A percentile compares a stretch with the other conserved stretches of the same genome.
phyloP scores from a whole-genome alignment of 1,139 yeast species.

The Taphrina communis region DNA sequence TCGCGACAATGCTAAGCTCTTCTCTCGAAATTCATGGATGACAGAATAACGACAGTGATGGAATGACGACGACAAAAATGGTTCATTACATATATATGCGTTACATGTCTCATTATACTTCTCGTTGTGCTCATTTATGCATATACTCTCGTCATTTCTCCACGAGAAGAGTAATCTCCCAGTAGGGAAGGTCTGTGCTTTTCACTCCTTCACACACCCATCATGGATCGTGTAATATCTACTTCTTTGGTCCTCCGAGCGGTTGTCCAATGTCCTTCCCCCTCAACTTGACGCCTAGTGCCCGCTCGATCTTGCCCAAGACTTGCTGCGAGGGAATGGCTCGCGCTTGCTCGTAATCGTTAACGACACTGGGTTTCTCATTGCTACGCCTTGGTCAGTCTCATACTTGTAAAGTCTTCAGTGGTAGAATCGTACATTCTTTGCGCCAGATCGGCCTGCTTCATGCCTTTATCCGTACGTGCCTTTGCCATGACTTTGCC shows the following conservation, averaged over 20 bases:
- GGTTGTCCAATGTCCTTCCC: constrained; percentile 97
- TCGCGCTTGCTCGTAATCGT: constrained; percentile 96
- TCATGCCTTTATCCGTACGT: constrained; percentile 83
- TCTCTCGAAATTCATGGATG: too few species aligned
- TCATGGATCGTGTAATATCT: constrained; percentile 44
- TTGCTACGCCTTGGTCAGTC: constrained; percentile 52
- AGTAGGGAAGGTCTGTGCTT: too few species aligned
- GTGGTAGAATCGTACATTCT: constrained; percentile 56
- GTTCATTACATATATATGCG: constrained; percentile 5
- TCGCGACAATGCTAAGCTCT: too few species aligned
- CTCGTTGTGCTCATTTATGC: constrained; percentile 1
- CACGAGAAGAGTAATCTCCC: not conserved
- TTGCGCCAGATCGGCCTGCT: constrained; percentile 96
- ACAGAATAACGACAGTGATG: too few species aligned
- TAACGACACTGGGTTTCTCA: constrained; percentile 93
- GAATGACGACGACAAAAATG: not conserved
- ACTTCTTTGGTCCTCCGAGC: constrained; percentile 73
- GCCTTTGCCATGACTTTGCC: constrained; percentile 88
- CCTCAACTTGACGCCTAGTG: constrained; percentile 89
- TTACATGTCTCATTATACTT: constrained; percentile 2
- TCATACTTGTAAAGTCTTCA: not conserved
- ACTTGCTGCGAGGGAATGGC: constrained; percentile 97
- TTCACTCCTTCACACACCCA: too few species aligned
- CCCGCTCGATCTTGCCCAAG: constrained; percentile 89
- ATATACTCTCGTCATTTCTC: not conserved